These are phyloP conservation scores for Aspergillus clavatus DNA, from an alignment of 2,329 filamentous ascomycete genomes.

Conservation along the genomic window DNA sequence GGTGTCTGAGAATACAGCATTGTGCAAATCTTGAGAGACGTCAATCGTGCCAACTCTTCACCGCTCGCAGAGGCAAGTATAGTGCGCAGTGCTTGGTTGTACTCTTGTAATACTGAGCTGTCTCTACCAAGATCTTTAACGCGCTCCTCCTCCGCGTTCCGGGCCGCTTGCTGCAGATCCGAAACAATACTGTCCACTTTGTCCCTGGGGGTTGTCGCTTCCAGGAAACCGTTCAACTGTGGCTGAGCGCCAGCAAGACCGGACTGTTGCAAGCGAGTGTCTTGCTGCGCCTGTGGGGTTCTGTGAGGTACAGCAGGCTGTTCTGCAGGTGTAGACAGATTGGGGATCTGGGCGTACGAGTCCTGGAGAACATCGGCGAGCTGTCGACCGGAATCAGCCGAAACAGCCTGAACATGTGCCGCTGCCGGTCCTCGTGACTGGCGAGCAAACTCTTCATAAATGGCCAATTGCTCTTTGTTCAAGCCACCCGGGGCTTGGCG, in stretches of 20 bases:
- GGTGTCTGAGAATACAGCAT: slow-evolving; percentile 53
- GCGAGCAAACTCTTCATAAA: slow-evolving; percentile 93
- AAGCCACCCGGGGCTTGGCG: slow-evolving; percentile 77
- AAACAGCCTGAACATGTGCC: slow-evolving; percentile 51
- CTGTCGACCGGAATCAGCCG: slow-evolving; percentile 56
- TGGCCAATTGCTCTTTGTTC: slow-evolving; percentile 86
- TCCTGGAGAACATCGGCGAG: slow-evolving; percentile 61
- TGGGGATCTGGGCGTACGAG: slow-evolving; percentile 55
- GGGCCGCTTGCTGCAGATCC: slow-evolving; percentile 53
- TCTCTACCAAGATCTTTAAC: slow-evolving; percentile 54
- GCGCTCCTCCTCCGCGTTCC: slow-evolving; percentile 54
- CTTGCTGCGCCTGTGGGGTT: slow-evolving; percentile 49
- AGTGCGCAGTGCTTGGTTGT: slow-evolving; percentile 52
- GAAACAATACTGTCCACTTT: slow-evolving; percentile 51
- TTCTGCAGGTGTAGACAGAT: slow-evolving; percentile 59
- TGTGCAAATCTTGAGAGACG: slow-evolving; percentile 54
- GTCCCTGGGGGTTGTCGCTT: slow-evolving; percentile 50
- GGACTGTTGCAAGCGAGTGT: slow-evolving; percentile 37
- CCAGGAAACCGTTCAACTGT: slow-evolving; percentile 59
- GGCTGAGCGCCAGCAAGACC: slow-evolving; percentile 38
- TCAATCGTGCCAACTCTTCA: slow-evolving; percentile 52
- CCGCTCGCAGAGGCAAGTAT: slow-evolving; percentile 53
- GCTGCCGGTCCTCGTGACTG: slow-evolving; percentile 64
- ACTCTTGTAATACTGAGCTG: slow-evolving; percentile 53
- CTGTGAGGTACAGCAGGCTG: slow-evolving; percentile 58